Base-by-base conservation (phyloP, 306 rosid genomes). In the Psophocarpus tetragonolobus region DNA sequence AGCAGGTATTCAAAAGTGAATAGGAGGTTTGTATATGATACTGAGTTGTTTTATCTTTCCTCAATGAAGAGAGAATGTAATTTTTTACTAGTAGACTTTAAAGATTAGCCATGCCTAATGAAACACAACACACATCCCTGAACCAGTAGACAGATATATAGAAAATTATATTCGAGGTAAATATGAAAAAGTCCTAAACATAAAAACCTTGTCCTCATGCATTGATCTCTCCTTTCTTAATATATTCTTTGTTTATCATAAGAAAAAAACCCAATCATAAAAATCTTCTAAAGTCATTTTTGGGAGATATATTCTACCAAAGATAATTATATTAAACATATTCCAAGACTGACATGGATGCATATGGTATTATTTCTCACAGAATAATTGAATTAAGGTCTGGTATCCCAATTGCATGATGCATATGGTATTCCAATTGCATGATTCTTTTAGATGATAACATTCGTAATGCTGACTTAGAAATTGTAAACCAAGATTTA, bases 1-100 rank as follows among this genome's bases (percentile, higher is more conserved):
- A 90, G 84, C 92, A 94, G 97, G 98, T 88, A 71, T 15, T 36
- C 9, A 8, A 50, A 33, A 60, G 10, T 7, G 10, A 15, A 32
- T 14, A n/a, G n/a, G n/a, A n/a, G n/a, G n/a, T n/a, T n/a, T n/a
- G n/a, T n/a, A n/a, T n/a, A n/a, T n/a, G n/a, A n/a, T n/a, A n/a
- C 41, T 60, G 44, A 30, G 26, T 62, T 62, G 24, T 62, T 62
- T 13, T 62, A 32, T 62, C 68, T n/a, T 62, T 2, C 54, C 24
- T 36, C 20, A 8, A 12, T 11, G 33, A 21, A 23, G 35, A 44
- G 53, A 54, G 54, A 10, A 33, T 58, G 8, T 65, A 12, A 48
- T 30, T 17, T 44, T 23, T 45, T 75, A 24, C 27, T 57, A 13
- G n/a, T 21, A 48, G 35, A 67, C 44, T 4, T 4, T 38, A 18